Evolutionary conservation across 2,329 filamentous ascomycete species (phyloP).

Genomic region (Colletotrichum lindemuthianum): DNA sequence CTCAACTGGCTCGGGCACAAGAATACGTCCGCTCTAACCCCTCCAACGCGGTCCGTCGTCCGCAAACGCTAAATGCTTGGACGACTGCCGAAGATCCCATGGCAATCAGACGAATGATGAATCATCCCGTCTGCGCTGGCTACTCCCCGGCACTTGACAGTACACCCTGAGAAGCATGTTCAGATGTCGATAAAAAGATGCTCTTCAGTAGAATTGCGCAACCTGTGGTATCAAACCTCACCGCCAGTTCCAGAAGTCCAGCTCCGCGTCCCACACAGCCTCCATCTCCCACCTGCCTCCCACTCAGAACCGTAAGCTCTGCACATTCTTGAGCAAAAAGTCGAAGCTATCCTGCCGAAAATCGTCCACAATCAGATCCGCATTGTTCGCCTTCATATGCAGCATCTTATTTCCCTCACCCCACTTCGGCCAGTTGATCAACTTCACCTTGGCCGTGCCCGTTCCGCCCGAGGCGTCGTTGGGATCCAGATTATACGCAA

Average conservation of each 20-base stretch:
- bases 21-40: too few relatives aligned
- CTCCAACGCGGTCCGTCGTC: too few relatives aligned
- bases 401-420: slow-evolving; percentile 47
- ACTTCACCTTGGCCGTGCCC: slow-evolving; percentile 7
- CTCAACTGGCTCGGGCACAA: too few relatives aligned
- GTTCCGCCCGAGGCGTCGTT: slow-evolving; percentile 53
- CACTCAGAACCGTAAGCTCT: slow-evolving; percentile 24
- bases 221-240: neutral
- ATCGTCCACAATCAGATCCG: slow-evolving; percentile 35
- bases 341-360: slow-evolving; percentile 37
- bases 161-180: too few relatives aligned
- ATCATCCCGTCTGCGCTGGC: too few relatives aligned
- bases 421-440: slow-evolving; percentile 52
- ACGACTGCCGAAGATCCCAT: too few relatives aligned
- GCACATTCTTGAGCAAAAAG: slow-evolving; percentile 29
- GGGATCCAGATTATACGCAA: slow-evolving; percentile 66
- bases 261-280: neutral
- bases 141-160: too few relatives aligned
- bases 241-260: neutral
- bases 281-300: too few relatives aligned
- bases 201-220: neutral
- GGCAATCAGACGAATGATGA: too few relatives aligned
- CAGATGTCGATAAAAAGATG: too few relatives aligned
- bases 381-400: slow-evolving; percentile 32
- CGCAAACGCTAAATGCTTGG: too few relatives aligned